Evolutionary conservation across 495 filamentous ascomycete species (phyloP).

Genomic region (Aspergillus cavernicola): DNA sequence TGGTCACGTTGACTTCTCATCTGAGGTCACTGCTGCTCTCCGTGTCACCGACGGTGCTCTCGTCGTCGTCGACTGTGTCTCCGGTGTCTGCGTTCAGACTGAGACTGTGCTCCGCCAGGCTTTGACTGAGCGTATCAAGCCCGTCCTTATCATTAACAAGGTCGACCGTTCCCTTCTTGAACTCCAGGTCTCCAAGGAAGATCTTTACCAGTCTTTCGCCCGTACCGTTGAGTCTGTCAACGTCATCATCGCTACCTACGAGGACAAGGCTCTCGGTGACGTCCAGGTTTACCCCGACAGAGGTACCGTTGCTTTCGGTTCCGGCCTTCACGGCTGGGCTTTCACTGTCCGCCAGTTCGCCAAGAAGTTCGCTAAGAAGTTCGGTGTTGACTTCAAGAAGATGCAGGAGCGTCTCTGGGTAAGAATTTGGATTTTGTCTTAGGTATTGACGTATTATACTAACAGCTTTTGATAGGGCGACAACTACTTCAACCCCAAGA

Average conservation of each 20-base stretch:
- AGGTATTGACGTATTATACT: conserved; percentile 5
- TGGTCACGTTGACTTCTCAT: conserved; percentile 99
- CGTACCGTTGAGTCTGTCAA: conserved; percentile 99
- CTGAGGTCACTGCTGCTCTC: conserved; percentile 97
- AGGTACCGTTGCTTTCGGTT: conserved; percentile 98
- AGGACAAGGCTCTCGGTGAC: conserved; percentile 95
- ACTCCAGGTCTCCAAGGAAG: conserved; percentile 96
- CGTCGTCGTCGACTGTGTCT: conserved; percentile 98
- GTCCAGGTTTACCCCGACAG: conserved; percentile 95
- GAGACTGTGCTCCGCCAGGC: conserved; percentile 99
- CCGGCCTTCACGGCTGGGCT: conserved; percentile 99
- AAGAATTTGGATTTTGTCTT: conserved; percentile 26
- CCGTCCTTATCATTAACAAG: conserved; percentile 99
- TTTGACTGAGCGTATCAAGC: conserved; percentile 99
- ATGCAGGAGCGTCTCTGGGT: conserved; percentile 99
- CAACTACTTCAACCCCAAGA: conserved; percentile 99
- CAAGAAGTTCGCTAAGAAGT: conserved; percentile 96
- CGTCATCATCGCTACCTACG: conserved; percentile 98
- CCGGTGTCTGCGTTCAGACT: conserved; percentile 98
- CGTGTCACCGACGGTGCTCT: conserved; percentile 99
- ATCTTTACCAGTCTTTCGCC: conserved; percentile 98
- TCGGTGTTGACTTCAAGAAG: conserved; percentile 98
- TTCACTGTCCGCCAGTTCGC: conserved; percentile 99
- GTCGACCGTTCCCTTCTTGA: conserved; percentile 99
- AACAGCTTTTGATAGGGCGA: conserved; percentile 61